phyloP scores from a whole-genome alignment of 768 basidiomycete genomes.

The Lentinus brumalis region DNA sequence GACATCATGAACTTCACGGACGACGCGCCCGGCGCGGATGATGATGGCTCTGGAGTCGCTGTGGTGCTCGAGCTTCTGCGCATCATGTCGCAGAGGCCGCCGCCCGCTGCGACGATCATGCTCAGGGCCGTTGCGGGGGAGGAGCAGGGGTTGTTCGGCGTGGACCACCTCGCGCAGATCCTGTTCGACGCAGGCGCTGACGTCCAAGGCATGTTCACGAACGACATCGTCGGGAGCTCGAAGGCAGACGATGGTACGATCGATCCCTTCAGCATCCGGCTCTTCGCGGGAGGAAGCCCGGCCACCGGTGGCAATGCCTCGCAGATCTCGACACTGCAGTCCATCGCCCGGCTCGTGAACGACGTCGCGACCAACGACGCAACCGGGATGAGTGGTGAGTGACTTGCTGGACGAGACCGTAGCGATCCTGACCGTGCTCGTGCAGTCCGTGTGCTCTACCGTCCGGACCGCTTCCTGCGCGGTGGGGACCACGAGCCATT shows the following conservation, averaged over 20 bases:
- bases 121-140: constrained; percentile 53
- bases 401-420: not conserved
- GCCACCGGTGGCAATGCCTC: constrained; percentile 43
- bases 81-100: constrained; percentile 47
- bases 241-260: constrained; percentile 48
- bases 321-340: constrained; percentile 36
- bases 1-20: constrained; percentile 41
- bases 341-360: constrained; percentile 51
- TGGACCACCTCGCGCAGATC: constrained; percentile 47
- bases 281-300: constrained; percentile 55
- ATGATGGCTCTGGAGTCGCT: constrained; percentile 57
- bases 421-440: not conserved
- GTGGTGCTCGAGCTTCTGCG: constrained; percentile 55
- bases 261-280: constrained; percentile 51
- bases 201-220: constrained; percentile 59
- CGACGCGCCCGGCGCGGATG: constrained; percentile 55
- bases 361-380: constrained; percentile 51
- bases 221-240: constrained; percentile 57
- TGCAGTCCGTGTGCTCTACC: constrained; percentile 52
- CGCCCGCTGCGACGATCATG: constrained; percentile 52
- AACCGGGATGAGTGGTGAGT: constrained; percentile 52
- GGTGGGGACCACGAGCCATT: constrained; percentile 59
- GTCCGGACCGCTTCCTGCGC: constrained; percentile 56
- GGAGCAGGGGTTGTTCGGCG: constrained; percentile 54
- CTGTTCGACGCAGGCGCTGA: constrained; percentile 46